phyloP scores from a whole-genome alignment of 768 basidiomycete genomes.

The Pleurotus eryngii region DNA sequence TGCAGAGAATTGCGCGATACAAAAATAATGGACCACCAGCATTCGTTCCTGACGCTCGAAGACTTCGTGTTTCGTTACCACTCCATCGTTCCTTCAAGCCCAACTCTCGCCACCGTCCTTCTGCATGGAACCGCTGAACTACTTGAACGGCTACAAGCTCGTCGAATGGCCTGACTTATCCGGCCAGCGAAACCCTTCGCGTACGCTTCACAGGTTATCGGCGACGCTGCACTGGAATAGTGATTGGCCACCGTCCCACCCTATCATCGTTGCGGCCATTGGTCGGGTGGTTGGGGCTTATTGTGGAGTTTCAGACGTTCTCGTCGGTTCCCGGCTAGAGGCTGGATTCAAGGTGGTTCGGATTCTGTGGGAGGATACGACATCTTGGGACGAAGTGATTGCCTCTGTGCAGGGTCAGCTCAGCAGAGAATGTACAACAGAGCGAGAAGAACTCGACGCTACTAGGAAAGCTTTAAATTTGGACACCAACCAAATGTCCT shows the following conservation, averaged over 20 bases:
- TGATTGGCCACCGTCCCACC: neutral
- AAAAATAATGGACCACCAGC: too few species aligned
- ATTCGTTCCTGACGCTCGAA: too few species aligned
- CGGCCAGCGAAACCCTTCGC: constrained; percentile 17
- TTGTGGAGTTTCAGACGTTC: constrained; percentile 25
- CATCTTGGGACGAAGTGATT: constrained; percentile 20
- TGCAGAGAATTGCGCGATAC: neutral
- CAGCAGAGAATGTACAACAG: neutral
- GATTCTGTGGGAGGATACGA: constrained; percentile 20
- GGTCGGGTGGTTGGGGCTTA: constrained; percentile 27
- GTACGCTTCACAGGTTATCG: neutral
- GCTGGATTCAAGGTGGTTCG: constrained; percentile 15
- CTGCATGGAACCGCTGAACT: neutral
- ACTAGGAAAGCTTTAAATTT: constrained; percentile 21
- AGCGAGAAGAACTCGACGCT: constrained; percentile 7
- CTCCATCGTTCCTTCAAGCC: too few species aligned
- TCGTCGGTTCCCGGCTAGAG: constrained; percentile 20
- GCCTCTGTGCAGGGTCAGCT: constrained; percentile 8
- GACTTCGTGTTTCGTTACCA: too few species aligned
- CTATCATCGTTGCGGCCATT: constrained; percentile 19
- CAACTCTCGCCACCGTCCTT: too few species aligned
- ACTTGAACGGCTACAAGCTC: constrained; percentile 25
- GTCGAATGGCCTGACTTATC: constrained; percentile 31
- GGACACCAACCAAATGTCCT: constrained; percentile 22
- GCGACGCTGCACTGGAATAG: neutral